A percentile compares a stretch with the other conserved stretches of the same genome.
Conservation (phyloP, 2,329 filamentous ascomycete species). For the Fragosphaeria purpurea region DNA sequence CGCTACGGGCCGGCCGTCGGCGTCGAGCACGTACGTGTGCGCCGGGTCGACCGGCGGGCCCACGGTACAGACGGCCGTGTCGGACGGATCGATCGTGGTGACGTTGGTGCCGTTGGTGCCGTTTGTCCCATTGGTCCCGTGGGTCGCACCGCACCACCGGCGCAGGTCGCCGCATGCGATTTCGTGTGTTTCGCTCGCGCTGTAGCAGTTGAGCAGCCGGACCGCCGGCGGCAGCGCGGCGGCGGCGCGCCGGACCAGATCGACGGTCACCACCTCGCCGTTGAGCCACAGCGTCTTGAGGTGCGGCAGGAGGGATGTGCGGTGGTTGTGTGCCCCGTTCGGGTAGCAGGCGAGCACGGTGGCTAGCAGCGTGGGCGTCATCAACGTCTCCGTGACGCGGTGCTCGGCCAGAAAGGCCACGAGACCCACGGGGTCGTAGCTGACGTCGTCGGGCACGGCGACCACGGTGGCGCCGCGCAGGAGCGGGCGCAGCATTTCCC, state of each 20-base stretch:
- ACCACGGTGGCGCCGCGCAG: constrained; percentile 68
- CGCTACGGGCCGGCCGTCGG: constrained; percentile 54
- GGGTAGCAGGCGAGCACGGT: constrained; percentile 63
- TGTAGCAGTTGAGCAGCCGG: constrained; percentile 70
- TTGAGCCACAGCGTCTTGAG: constrained; percentile 69
- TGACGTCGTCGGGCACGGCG: constrained; percentile 63
- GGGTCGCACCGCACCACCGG: not conserved
- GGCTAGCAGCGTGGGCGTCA: constrained; percentile 71
- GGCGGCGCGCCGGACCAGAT: constrained; percentile 59
- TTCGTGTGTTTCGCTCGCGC: constrained; percentile 73
- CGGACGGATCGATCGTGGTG: constrained; percentile 51
- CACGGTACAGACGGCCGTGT: constrained; percentile 61
- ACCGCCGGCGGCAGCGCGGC: constrained; percentile 54
- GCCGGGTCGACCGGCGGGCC: constrained; percentile 58
- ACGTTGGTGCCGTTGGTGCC: constrained; percentile 19
- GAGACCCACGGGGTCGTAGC: constrained; percentile 66
- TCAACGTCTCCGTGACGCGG: constrained; percentile 67
- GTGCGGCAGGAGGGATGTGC: constrained; percentile 44
- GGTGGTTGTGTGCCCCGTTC: constrained; percentile 36
- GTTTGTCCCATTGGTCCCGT: too few relatives aligned
- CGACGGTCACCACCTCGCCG: constrained; percentile 72
- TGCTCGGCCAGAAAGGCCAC: constrained; percentile 59
- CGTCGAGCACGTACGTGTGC: constrained; percentile 63
- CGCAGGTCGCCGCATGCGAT: constrained; percentile 67
- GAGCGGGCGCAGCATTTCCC: constrained; percentile 72